phyloP scores from a whole-genome alignment of 2,329 filamentous ascomycete species.

The Orbilia javanica region DNA sequence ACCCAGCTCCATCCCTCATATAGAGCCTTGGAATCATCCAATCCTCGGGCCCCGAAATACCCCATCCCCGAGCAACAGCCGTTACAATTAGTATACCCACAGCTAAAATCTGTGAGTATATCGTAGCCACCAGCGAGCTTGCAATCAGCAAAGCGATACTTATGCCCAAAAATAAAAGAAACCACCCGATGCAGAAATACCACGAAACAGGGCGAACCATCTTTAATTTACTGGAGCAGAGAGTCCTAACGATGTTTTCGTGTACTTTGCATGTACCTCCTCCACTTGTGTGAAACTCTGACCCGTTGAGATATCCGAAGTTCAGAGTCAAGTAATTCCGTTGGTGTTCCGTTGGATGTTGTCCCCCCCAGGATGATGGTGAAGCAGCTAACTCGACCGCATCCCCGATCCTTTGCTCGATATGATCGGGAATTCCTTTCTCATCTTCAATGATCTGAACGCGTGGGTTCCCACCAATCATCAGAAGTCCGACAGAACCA shows the following conservation, averaged over 20 bases:
- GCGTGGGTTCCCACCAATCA: slow-evolving; percentile 41
- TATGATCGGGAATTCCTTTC: slow-evolving; percentile 24
- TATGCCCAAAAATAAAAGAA: slow-evolving; percentile 37
- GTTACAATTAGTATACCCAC: slow-evolving; percentile 37
- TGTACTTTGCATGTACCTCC: slow-evolving; percentile 26
- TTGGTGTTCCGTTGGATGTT: slow-evolving; percentile 1
- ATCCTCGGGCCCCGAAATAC: slow-evolving; percentile 37
- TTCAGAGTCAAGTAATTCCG: slow-evolving; percentile 9
- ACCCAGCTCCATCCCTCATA: slow-evolving; percentile 25
- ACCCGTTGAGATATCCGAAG: slow-evolving; percentile 38
- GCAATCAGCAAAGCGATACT: slow-evolving; percentile 37
- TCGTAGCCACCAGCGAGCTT: slow-evolving; percentile 34
- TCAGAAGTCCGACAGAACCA: slow-evolving; percentile 36
- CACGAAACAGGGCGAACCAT: slow-evolving; percentile 22
- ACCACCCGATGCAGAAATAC: slow-evolving; percentile 29
- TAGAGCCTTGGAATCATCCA: slow-evolving; percentile 38
- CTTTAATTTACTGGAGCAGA: slow-evolving; percentile 26
- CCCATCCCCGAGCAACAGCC: slow-evolving; percentile 40
- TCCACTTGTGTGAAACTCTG: slow-evolving; percentile 12
- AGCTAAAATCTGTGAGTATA: slow-evolving; percentile 40
- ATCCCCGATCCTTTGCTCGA: slow-evolving; percentile 8
- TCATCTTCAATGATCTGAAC: slow-evolving; percentile 28
- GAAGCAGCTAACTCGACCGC: slow-evolving; percentile 24
- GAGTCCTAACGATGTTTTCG: slow-evolving; percentile 3
- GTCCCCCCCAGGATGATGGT: not conserved